A percentile compares a stretch with the other conserved stretches of the same genome.
phyloP scores from a whole-genome alignment of 2,329 filamentous ascomycete genomes.

The Dactylella cylindrospora region DNA sequence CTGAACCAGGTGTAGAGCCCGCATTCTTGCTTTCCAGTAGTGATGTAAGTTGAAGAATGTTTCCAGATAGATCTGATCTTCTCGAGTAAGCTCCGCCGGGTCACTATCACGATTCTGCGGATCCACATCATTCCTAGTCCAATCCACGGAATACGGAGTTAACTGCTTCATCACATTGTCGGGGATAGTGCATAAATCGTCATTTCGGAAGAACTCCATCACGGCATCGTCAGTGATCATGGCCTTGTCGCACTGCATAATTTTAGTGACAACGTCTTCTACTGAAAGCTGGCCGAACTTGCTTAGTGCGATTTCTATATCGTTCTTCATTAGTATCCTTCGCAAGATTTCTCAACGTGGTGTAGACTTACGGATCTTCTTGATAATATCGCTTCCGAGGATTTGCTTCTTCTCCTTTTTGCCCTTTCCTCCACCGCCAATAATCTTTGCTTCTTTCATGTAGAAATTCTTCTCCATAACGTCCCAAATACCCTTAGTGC shows the following conservation, averaged over 20 bases:
- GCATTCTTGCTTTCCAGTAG: slow-evolving; percentile 98
- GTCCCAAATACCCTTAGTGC: slow-evolving; percentile 90
- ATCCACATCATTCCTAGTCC: slow-evolving; percentile 82
- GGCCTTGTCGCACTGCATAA: slow-evolving; percentile 90
- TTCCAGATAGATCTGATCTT: slow-evolving; percentile 92
- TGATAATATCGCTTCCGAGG: slow-evolving; percentile 85
- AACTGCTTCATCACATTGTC: slow-evolving; percentile 88
- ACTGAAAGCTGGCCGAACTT: slow-evolving; percentile 85
- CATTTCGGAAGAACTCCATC: slow-evolving; percentile 93
- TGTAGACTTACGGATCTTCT: slow-evolving; percentile 69
- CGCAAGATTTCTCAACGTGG: background rate
- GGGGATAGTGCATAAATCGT: slow-evolving; percentile 87
- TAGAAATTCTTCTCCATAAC: slow-evolving; percentile 97
- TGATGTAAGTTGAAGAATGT: slow-evolving; percentile 93
- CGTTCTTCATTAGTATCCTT: background rate
- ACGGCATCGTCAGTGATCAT: slow-evolving; percentile 86
- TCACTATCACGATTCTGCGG: slow-evolving; percentile 75
- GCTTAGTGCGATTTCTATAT: slow-evolving; percentile 76
- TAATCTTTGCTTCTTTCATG: slow-evolving; percentile 91
- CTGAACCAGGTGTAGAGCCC: slow-evolving; percentile 79
- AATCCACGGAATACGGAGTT: slow-evolving; percentile 94
- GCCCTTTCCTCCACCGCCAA: slow-evolving; percentile 66
- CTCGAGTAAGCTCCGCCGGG: slow-evolving; percentile 81
- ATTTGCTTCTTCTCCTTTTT: slow-evolving; percentile 96
- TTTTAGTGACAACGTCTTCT: slow-evolving; percentile 85